Conservation (phyloP, 371 early-diverging fungal genomes). For the Mucor ambiguus region DNA sequence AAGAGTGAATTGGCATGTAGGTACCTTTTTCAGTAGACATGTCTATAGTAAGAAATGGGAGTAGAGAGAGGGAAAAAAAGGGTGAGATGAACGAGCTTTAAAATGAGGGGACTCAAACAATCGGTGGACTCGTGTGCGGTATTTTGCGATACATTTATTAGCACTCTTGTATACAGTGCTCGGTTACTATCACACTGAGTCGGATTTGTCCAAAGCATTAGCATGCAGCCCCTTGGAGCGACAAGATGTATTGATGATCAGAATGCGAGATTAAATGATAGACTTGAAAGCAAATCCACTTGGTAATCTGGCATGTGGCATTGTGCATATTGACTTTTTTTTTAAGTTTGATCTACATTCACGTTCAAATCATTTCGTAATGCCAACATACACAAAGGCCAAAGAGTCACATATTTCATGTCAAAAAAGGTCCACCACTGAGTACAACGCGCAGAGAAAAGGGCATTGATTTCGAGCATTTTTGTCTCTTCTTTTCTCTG, state of each 20-base stretch:
- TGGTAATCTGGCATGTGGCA: background rate
- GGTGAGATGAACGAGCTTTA: background rate
- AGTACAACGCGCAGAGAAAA: background rate
- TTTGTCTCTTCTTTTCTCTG: constrained; percentile 5
- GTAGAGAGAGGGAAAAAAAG: background rate
- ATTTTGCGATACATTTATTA: background rate
- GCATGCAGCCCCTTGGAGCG: background rate
- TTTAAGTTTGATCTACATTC: background rate
- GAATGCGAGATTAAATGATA: background rate
- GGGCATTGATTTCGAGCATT: background rate
- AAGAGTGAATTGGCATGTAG: background rate
- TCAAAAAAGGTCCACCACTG: background rate
- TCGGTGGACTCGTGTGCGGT: background rate
- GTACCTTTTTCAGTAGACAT: background rate
- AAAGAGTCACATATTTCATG: background rate
- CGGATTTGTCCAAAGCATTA: background rate
- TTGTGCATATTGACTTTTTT: background rate
- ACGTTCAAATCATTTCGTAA: background rate
- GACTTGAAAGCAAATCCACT: background rate
- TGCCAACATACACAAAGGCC: background rate
- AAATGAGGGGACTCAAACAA: background rate
- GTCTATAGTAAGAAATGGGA: background rate
- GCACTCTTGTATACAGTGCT: background rate
- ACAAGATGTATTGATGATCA: background rate
- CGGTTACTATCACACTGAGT: background rate